Percentiles rank a stretch among this genome's conserved stretches.
Evolutionary conservation across 495 filamentous ascomycete species (phyloP).

Genomic region (Penicillium paxilli): DNA sequence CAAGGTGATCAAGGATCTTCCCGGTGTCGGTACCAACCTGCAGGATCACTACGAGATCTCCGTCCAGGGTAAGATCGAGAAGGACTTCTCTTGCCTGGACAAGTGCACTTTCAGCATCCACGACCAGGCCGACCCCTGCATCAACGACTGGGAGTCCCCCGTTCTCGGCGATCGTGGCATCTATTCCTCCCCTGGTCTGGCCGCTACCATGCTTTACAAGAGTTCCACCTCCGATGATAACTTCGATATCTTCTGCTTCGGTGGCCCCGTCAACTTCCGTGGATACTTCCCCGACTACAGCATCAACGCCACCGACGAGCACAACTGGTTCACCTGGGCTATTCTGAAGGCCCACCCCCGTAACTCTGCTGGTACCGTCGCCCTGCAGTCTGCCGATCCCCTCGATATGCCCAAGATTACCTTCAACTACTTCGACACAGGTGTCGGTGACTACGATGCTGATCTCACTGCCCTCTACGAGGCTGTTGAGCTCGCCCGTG

Average conservation of each 20-base stretch:
- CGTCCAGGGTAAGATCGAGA: slow-evolving; percentile 43
- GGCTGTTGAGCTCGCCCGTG: slow-evolving; percentile 42
- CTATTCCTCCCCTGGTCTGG: slow-evolving; percentile 51
- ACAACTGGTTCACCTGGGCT: slow-evolving; percentile 47
- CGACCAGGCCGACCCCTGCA: slow-evolving; percentile 18
- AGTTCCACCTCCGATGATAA: slow-evolving; percentile 28
- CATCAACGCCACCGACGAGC: slow-evolving; percentile 22
- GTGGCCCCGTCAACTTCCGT: slow-evolving; percentile 53
- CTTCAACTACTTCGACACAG: slow-evolving; percentile 56
- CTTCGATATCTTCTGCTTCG: slow-evolving; percentile 52
- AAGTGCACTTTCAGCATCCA: slow-evolving; percentile 9
- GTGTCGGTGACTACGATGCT: slow-evolving; percentile 29
- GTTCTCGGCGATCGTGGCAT: slow-evolving; percentile 38
- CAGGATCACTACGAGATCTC: slow-evolving; percentile 63
- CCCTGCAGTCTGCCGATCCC: slow-evolving; percentile 50
- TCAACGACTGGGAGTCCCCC: slow-evolving; percentile 34
- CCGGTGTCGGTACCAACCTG: slow-evolving; percentile 66
- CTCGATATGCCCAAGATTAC: slow-evolving; percentile 55
- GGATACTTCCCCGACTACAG: slow-evolving; percentile 40
- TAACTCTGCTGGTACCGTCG: slow-evolving; percentile 53
- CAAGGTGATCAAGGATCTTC: slow-evolving; percentile 51
- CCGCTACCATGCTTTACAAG: slow-evolving; percentile 45
- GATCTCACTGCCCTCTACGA: slow-evolving; percentile 52
- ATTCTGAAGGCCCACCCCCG: slow-evolving; percentile 55
- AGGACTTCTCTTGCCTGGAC: slow-evolving; percentile 38